Evolutionary conservation across 805 yeast species (phyloP), one percentile per base, ranked within the genome.

Genomic region (Kazachstania martiniae): DNA sequence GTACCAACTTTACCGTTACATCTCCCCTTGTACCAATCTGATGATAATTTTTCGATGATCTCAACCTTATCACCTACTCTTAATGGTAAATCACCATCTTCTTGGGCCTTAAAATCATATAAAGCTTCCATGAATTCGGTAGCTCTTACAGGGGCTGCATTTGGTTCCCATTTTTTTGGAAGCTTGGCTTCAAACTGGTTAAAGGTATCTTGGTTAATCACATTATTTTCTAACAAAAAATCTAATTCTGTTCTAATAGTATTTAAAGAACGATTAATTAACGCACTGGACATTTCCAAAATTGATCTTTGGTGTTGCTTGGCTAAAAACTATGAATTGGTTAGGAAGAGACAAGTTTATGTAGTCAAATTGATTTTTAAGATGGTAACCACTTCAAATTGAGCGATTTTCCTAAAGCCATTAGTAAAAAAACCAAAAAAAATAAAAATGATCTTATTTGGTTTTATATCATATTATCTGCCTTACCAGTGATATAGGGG

Each of bases 11-110:
- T 54, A 4, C 72, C 70, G 37, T 71, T 67, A 27, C 66, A 53
- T 12, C 62, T 60, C 29, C 98, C 98, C 51, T 72, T 79, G 82
- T 91, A 86, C 98, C 98, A 89, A 50, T 86, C 89, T 24, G 70
- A 67, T 14, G 89, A 81, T 29, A 79, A 65, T 47, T 74, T 81
- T 51, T 86, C 94, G 5, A 73, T 35, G 4, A 91, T 72, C 21
- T 70, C 68, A 30, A 91, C 55, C 46, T 69, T 74, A 40, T 80
- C 89, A 34, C 93, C 96, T 24, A 61, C 66, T 22, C 44, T 47
- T 13, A 89, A 63, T 7, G 53, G 59, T 46, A 89, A 61, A 56
- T 89, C 98, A 21, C 77, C 89, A 1, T 71, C 62, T 52, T 83
- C 85, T 44, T 76, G 82, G 0, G 94, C 76, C 6, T 59, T 56